phyloP scores from a whole-genome alignment of 305 asterid genomes.

The Plantago coronopus region DNA sequence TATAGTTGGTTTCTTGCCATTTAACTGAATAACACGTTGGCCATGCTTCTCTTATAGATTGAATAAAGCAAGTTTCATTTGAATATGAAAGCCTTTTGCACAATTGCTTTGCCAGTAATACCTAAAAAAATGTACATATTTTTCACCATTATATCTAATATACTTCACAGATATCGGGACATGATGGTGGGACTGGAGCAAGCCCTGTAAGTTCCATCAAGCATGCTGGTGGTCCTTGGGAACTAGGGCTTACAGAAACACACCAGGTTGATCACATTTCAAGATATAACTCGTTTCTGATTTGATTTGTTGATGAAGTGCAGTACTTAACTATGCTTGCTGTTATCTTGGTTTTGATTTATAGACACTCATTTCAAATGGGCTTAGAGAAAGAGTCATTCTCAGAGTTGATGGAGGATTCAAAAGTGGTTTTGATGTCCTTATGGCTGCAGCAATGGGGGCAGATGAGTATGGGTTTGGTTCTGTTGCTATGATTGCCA shows the following conservation, averaged over 20 bases:
- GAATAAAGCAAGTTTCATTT: neutral
- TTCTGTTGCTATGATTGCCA: conserved; percentile 97
- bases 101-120: neutral
- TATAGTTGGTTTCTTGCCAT: no score
- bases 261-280: conserved; percentile 63
- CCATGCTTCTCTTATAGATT: neutral
- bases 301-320: neutral
- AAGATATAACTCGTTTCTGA: conserved; percentile 1
- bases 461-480: conserved; percentile 99
- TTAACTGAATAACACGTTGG: neutral
- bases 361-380: conserved; percentile 82
- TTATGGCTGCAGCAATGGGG: conserved; percentile 97
- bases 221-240: conserved; percentile 99
- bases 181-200: conserved; percentile 99
- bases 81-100: conserved; percentile 3
- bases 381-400: conserved; percentile 96
- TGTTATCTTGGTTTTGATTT: conserved; percentile 18
- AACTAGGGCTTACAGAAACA: conserved; percentile 96
- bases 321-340: conserved; percentile 11
- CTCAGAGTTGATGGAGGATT: conserved; percentile 99
- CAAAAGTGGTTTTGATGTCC: conserved; percentile 93
- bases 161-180: conserved; percentile 84
- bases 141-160: conserved; percentile 16
- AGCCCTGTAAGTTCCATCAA: conserved; percentile 98
- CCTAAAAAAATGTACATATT: conserved; percentile 1